Conservation (phyloP, 768 basidiomycete genomes). For the Collybia sp. region DNA sequence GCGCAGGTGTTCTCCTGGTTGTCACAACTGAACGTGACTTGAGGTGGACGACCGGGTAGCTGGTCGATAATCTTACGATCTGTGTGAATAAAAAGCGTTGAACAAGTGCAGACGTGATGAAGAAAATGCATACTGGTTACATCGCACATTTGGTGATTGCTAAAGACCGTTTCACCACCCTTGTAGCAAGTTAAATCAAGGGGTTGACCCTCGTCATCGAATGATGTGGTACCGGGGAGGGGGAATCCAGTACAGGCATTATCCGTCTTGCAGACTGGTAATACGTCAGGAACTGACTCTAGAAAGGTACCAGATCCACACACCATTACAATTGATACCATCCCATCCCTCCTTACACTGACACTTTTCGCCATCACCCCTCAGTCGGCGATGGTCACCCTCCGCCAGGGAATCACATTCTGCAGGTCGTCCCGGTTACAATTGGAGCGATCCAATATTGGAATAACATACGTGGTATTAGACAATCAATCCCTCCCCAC, state of each 20-base stretch:
- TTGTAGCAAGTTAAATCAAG: conserved; percentile 91
- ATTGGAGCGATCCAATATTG: too few species aligned
- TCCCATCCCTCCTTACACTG: conserved; percentile 94
- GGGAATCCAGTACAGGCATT: conserved; percentile 78
- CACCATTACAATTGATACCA: conserved; percentile 97
- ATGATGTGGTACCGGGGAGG: conserved; percentile 36
- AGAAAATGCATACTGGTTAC: conserved; percentile 76
- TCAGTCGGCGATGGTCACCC: conserved; percentile 76
- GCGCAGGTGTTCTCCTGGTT: conserved; percentile 58
- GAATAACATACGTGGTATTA: conserved; percentile 73
- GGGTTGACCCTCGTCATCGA: conserved; percentile 28
- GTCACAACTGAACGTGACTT: conserved; percentile 95
- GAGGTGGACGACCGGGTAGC: conserved; percentile 81
- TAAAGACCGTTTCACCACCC: conserved; percentile 90
- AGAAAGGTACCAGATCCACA: conserved; percentile 12
- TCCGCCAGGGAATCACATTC: conserved; percentile 95
- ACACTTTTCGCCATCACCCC: conserved; percentile 73
- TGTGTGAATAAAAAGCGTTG: conserved; percentile 20
- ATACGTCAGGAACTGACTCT: too few species aligned
- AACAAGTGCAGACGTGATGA: neutral
- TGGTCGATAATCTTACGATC: conserved; percentile 96
- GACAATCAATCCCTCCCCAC: conserved; percentile 96
- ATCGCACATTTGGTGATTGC: conserved; percentile 96
- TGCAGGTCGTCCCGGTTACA: conserved; percentile 20
- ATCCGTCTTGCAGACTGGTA: conserved; percentile 80